Evolutionary conservation across 2,329 filamentous ascomycete species (phyloP).

Genomic region (Trichoderma harzianum): DNA sequence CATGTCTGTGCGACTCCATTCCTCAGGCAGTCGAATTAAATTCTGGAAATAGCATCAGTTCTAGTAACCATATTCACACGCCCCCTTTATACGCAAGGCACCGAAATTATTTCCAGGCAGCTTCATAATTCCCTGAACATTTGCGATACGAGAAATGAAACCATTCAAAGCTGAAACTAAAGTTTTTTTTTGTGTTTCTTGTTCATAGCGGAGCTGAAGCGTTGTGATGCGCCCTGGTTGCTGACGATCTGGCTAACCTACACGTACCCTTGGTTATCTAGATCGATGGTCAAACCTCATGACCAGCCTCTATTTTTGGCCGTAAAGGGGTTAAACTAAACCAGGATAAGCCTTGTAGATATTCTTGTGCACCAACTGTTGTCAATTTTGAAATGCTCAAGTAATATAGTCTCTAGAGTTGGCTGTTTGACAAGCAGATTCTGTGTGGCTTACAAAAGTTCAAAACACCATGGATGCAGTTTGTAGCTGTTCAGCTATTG

Average conservation of each 20-base stretch:
- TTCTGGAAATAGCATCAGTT: neutral
- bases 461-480: neutral
- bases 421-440: neutral
- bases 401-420: neutral
- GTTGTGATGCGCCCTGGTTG: neutral
- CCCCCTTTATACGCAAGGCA: constrained; percentile 8
- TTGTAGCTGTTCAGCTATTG: neutral
- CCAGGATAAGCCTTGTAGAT: neutral
- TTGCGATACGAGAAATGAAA: neutral
- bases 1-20: neutral
- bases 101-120: constrained; percentile 14
- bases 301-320: neutral
- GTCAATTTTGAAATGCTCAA: neutral
- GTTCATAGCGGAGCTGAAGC: neutral
- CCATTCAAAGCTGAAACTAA: neutral
- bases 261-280: neutral
- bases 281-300: neutral
- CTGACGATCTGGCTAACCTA: neutral
- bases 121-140: neutral
- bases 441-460: neutral
- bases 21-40: neutral
- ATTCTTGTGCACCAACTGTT: neutral
- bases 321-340: neutral
- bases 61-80: neutral
- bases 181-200: neutral